Evolutionary conservation across 148 eudicot genomes (phyloP).

Genomic region (Beta vulgaris): DNA sequence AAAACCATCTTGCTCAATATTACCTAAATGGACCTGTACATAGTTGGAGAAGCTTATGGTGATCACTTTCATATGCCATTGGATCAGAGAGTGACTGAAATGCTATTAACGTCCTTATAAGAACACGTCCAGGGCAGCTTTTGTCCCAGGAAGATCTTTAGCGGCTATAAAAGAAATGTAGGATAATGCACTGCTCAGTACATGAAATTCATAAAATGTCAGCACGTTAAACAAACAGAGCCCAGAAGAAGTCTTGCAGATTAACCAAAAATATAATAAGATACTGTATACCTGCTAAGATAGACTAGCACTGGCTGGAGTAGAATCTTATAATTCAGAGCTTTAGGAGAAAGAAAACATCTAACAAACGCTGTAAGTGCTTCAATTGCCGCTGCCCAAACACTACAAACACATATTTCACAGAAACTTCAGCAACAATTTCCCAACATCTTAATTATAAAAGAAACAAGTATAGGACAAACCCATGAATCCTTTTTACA

Average conservation of each 20-base stretch:
- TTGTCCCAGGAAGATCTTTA: slow-evolving; percentile 55
- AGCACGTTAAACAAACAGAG: slow-evolving; percentile 1
- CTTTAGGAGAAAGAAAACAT: slow-evolving; percentile 70
- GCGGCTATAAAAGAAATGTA: slow-evolving; percentile 49
- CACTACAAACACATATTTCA: slow-evolving; percentile 42
- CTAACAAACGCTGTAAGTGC: slow-evolving; percentile 85
- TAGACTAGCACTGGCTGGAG: slow-evolving; percentile 94
- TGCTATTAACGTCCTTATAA: slow-evolving; percentile 64
- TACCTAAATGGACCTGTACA: slow-evolving; percentile 91
- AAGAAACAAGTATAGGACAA: not conserved
- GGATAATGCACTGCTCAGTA: slow-evolving; percentile 70
- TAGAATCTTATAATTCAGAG: slow-evolving; percentile 63
- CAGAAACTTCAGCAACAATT: slow-evolving; percentile 6
- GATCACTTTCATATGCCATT: slow-evolving; percentile 71
- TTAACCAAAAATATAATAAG: not conserved
- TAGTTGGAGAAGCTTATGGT: slow-evolving; percentile 71
- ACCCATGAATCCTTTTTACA: not conserved
- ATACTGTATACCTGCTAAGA: slow-evolving; percentile 60
- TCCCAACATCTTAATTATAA: not conserved
- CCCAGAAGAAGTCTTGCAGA: not conserved
- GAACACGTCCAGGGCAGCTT: slow-evolving; percentile 54
- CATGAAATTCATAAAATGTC: slow-evolving; percentile 5
- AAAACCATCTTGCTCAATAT: not conserved
- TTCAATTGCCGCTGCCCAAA: slow-evolving; percentile 85
- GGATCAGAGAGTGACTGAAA: slow-evolving; percentile 94